phyloP scores from a whole-genome alignment of 192 early-diverging fungal genomes.

The Gonapodya prolifera region DNA sequence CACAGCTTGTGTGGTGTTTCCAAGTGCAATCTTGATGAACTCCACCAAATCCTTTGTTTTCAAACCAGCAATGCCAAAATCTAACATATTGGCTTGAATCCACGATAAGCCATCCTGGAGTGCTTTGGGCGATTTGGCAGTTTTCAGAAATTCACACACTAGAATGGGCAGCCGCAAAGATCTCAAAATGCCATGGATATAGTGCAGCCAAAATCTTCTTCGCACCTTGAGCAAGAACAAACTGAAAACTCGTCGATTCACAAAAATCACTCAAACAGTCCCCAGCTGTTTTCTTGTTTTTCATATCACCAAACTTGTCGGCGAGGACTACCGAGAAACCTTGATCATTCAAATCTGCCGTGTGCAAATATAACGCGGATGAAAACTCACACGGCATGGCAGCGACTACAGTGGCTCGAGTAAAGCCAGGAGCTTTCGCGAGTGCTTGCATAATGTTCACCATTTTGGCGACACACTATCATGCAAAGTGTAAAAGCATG shows the following conservation, averaged over 20 bases:
- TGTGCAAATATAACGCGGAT: background rate
- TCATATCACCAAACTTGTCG: conserved; percentile 92
- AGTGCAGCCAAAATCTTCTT: background rate
- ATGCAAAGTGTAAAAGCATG: background rate
- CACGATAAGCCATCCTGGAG: conserved; percentile 76
- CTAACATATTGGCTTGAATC: conserved; percentile 71
- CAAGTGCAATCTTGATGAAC: conserved; percentile 63
- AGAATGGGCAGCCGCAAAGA: background rate
- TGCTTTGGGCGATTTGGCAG: conserved; percentile 80
- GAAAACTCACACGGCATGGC: conserved; percentile 40
- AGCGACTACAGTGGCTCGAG: conserved; percentile 55
- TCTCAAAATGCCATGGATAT: background rate
- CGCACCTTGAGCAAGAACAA: conserved; percentile 57
- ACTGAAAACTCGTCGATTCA: conserved; percentile 61
- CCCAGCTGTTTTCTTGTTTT: conserved; percentile 73
- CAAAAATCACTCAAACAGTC: conserved; percentile 67
- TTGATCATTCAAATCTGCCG: background rate
- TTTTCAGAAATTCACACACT: conserved; percentile 62
- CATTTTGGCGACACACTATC: conserved; percentile 48
- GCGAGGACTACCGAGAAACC: conserved; percentile 39
- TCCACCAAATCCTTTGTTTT: conserved; percentile 65
- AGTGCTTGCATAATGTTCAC: conserved; percentile 63
- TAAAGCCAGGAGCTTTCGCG: conserved; percentile 51
- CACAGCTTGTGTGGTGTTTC: conserved; percentile 74
- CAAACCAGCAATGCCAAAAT: conserved; percentile 80